These are phyloP conservation scores for Amauroascus niger DNA, from an alignment of 2,329 filamentous ascomycete species.

Conservation along the genomic window DNA sequence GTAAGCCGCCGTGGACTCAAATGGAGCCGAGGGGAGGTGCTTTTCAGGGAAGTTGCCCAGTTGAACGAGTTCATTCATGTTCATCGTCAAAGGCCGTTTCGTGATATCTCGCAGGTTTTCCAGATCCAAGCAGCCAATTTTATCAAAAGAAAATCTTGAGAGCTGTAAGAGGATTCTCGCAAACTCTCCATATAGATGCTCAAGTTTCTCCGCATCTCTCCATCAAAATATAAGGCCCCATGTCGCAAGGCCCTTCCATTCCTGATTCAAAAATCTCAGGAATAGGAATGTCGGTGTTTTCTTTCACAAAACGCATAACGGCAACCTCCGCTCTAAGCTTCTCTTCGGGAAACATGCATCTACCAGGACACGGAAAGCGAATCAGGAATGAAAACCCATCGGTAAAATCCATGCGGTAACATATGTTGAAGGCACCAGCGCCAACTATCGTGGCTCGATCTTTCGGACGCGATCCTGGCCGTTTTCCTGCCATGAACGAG, in stretches of 20 bases:
- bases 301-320: slow-evolving; percentile 16
- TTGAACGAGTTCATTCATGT: slow-evolving; percentile 36
- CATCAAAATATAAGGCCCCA: slow-evolving; percentile 32
- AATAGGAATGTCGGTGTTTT: slow-evolving; percentile 16
- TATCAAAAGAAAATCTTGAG: slow-evolving; percentile 26
- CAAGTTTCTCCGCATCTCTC: slow-evolving; percentile 11
- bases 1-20: not conserved
- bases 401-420: too few species aligned
- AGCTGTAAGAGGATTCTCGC: slow-evolving; percentile 36
- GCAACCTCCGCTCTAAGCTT: slow-evolving; percentile 18
- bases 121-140: slow-evolving; percentile 28
- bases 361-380: slow-evolving; percentile 18
- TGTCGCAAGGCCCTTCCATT: slow-evolving; percentile 15
- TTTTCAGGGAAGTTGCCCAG: slow-evolving; percentile 14
- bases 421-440: too few species aligned
- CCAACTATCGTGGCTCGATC: too few species aligned
- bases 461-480: too few species aligned
- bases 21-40: not conserved
- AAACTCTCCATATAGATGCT: slow-evolving; percentile 34
- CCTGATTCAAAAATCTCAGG: slow-evolving; percentile 19
- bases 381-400: not conserved
- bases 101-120: slow-evolving; percentile 19
- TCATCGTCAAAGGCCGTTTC: slow-evolving; percentile 33
- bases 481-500: too few species aligned
- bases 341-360: slow-evolving; percentile 20